A percentile compares a stretch with the other conserved stretches of the same genome.
phyloP scores from a whole-genome alignment of 768 basidiomycete genomes.

The Dioszegia aurantiaca region DNA sequence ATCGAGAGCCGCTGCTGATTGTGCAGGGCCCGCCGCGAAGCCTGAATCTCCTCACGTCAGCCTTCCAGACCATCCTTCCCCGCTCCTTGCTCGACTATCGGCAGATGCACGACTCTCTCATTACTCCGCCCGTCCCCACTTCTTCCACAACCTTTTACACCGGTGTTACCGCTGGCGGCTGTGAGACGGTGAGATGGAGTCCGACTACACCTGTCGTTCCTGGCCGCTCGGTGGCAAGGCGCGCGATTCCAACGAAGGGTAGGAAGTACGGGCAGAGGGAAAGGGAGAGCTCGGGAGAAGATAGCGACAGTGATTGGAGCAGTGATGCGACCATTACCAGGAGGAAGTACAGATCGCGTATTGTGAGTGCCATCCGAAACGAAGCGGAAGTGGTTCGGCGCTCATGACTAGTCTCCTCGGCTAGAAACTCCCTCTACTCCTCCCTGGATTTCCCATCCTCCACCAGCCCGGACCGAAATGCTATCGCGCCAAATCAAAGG shows the following conservation, averaged over 20 bases:
- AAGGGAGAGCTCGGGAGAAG: constrained; percentile 2
- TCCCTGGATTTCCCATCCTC: neutral
- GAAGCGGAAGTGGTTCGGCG: neutral
- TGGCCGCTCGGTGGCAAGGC: neutral
- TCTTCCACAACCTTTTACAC: constrained; percentile 12
- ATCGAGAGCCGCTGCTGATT: too few species aligned
- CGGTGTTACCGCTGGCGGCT: constrained; percentile 9
- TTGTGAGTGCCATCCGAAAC: neutral
- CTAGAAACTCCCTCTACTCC: constrained; percentile 11
- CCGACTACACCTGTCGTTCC: constrained; percentile 7
- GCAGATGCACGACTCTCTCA: constrained; percentile 6
- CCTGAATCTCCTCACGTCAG: constrained; percentile 12
- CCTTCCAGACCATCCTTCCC: constrained; percentile 11
- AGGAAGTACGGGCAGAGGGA: constrained; percentile 9
- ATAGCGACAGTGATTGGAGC: constrained; percentile 6
- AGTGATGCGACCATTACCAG: constrained; percentile 13
- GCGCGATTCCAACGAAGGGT: neutral
- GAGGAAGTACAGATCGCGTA: neutral
- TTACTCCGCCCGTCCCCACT: constrained; percentile 6
- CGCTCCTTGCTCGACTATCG: constrained; percentile 5
- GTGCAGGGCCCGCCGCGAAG: neutral
- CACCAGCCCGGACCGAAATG: neutral
- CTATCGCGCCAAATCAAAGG: neutral
- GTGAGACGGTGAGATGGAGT: neutral
- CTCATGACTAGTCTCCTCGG: constrained; percentile 1